Conservation (phyloP, 495 filamentous ascomycete genomes). For the Pseudevernia furfuracea region DNA sequence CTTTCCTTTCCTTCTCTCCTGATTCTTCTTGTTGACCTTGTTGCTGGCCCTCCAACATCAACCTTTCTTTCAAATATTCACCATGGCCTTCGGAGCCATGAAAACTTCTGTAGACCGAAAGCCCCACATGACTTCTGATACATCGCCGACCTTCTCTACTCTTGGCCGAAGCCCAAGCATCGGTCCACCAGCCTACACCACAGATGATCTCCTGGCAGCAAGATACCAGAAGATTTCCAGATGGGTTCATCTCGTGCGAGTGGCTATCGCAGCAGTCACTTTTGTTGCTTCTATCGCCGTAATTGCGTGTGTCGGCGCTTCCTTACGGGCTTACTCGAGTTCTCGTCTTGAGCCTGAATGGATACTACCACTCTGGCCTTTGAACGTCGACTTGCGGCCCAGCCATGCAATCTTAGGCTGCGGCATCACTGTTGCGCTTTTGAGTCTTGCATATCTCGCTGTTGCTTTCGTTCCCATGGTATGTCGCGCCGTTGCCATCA, state of each 20-base stretch:
- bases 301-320: conserved; percentile 38
- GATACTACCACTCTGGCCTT: conserved; percentile 44
- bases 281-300: conserved; percentile 33
- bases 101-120: conserved; percentile 3
- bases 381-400: conserved; percentile 42
- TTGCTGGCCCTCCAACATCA: conserved; percentile 7
- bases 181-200: conserved; percentile 25
- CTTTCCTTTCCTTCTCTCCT: background rate
- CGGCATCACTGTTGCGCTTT: conserved; percentile 36
- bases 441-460: conserved; percentile 38
- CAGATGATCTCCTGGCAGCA: conserved; percentile 24
- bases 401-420: conserved; percentile 39
- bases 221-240: conserved; percentile 35
- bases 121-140: conserved; percentile 14
- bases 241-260: conserved; percentile 34
- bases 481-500: conserved; percentile 18
- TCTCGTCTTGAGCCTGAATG: conserved; percentile 34
- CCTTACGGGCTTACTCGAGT: conserved; percentile 36
- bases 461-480: conserved; percentile 41
- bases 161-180: conserved; percentile 21
- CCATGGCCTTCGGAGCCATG: conserved; percentile 8
- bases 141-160: conserved; percentile 20
- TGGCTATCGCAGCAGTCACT: conserved; percentile 34
- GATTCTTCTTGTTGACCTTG: conserved; percentile 6
- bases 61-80: background rate